Evolutionary conservation across 805 yeast species (phyloP), one percentile per base, ranked within the genome.

Genomic region (Sugiyamaella smithiae): DNA sequence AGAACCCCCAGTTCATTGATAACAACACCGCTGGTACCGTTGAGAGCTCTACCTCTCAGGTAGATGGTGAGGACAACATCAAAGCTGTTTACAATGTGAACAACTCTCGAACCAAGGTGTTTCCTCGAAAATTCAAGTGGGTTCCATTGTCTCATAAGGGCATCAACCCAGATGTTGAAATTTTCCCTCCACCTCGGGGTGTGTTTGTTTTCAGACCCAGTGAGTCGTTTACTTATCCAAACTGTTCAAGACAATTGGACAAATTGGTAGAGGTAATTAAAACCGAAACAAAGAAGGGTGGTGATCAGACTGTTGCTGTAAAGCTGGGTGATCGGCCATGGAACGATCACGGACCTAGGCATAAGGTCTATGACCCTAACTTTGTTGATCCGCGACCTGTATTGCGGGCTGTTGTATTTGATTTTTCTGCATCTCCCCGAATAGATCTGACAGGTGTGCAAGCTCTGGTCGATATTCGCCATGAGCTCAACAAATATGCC

Each of bases 141-240:
- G 69, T 70, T 42, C 71, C 73, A 1, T 46, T 68, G 17, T 49
- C 60, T 64, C 64, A 73, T 67, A 62, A 67, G 63, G 63, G 65
- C 64, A 49, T 62, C 79, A 87, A 90, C 64, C 68, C 76, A 3
- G 76, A 74, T 12, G 66, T 89, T 14, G 62, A 71, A 0, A 77
- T 90, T 5, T 65, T 65, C 12, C 85, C 89, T 1, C 96, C 97
- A 12, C 97, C 97, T 24, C 88, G 91, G 1, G 97, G 97, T 28
- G 89, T 90, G 14, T 59, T 89, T 50, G 95, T 90, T 2, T 90
- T 83, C 71, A 78, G 93, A 59, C 85, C 93, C 35, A 70, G 82
- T 16, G 97, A 90, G 60, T 72, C 89, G 12, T 85, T 86, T 67
- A 78, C 88, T 0, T 90, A 88, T 68, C 81, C 95, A 33, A 90